A percentile compares a stretch with the other conserved stretches of the same genome.
These are phyloP conservation scores for Diaporthe sp. DNA, from an alignment of 2,329 filamentous ascomycete species.

Conservation along the genomic window DNA sequence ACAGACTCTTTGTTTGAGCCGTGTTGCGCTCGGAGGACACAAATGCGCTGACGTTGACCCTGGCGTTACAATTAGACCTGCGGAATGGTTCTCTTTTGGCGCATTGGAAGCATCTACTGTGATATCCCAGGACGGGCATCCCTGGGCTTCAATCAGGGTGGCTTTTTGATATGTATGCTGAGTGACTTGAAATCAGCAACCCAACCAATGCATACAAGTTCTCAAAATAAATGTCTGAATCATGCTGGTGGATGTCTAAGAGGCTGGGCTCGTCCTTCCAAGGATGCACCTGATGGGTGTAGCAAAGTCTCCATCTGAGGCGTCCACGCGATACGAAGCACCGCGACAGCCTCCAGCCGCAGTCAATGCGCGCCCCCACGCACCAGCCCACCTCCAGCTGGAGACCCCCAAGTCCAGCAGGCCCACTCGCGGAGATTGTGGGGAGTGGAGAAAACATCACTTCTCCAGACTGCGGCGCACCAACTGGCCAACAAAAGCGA, in stretches of 20 bases:
- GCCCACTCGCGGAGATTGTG: conserved; percentile 28
- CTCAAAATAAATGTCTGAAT: not conserved
- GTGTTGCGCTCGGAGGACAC: not conserved
- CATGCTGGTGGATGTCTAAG: not conserved
- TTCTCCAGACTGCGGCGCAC: conserved; percentile 3
- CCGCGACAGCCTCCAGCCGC: not conserved
- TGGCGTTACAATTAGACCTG: conserved; percentile 17
- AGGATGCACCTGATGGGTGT: not conserved
- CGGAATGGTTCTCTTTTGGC: conserved; percentile 6
- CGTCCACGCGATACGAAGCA: not conserved
- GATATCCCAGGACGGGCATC: not conserved
- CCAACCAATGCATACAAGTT: conserved; percentile 10
- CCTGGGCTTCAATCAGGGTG: not conserved
- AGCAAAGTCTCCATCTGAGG: not conserved
- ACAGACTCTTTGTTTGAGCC: conserved; percentile 5
- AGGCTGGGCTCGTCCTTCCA: not conserved
- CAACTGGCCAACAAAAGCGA: conserved; percentile 1
- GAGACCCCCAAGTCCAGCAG: conserved; percentile 20
- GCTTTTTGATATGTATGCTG: conserved; percentile 1
- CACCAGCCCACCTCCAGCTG: conserved; percentile 14
- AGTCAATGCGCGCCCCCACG: conserved; percentile 24
- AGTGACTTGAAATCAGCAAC: not conserved
- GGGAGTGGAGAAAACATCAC: conserved; percentile 29
- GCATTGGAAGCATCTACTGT: conserved; percentile 10
- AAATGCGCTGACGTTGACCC: not conserved